These are phyloP conservation scores for Penicillium sp. DNA, from an alignment of 2,329 filamentous ascomycete species.

Conservation along the genomic window DNA sequence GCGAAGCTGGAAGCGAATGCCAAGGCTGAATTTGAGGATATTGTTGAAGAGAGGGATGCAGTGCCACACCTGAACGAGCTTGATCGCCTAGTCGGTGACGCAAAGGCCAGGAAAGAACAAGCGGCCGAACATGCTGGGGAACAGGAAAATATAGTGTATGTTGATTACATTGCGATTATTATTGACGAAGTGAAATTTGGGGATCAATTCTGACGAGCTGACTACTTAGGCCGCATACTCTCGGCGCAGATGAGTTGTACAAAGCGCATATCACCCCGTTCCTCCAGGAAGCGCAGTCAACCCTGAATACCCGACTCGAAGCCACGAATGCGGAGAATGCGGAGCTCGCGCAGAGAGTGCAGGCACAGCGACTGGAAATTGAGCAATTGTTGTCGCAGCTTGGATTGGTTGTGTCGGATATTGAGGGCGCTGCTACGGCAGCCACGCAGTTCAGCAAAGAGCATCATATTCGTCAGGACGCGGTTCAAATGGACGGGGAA, in stretches of 20 bases:
- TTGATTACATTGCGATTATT: constrained; percentile 15
- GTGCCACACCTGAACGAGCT: constrained; percentile 62
- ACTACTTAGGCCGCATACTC: constrained; percentile 56
- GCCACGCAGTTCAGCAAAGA: constrained; percentile 42
- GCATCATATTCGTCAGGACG: constrained; percentile 43
- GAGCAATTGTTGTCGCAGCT: constrained; percentile 56
- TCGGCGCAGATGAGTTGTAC: constrained; percentile 59
- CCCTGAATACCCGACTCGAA: constrained; percentile 53
- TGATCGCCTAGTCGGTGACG: constrained; percentile 62
- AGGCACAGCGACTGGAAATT: constrained; percentile 59
- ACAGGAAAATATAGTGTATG: constrained; percentile 50
- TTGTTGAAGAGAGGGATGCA: constrained; percentile 58
- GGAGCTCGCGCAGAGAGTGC: constrained; percentile 54
- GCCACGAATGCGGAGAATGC: constrained; percentile 55
- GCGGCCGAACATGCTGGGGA: constrained; percentile 29
- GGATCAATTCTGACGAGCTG: constrained; percentile 1
- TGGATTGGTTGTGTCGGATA: constrained; percentile 58
- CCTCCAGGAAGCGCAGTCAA: constrained; percentile 52
- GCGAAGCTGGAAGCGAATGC: constrained; percentile 60
- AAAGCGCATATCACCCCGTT: constrained; percentile 62
- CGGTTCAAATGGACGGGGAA: constrained; percentile 48
- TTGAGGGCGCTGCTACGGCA: constrained; percentile 54
- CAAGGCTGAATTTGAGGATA: constrained; percentile 62
- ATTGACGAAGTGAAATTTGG: not conserved
- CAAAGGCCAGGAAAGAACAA: constrained; percentile 54